Conservation (phyloP, 2,329 filamentous ascomycete species). For the Colletotrichum sp. region DNA sequence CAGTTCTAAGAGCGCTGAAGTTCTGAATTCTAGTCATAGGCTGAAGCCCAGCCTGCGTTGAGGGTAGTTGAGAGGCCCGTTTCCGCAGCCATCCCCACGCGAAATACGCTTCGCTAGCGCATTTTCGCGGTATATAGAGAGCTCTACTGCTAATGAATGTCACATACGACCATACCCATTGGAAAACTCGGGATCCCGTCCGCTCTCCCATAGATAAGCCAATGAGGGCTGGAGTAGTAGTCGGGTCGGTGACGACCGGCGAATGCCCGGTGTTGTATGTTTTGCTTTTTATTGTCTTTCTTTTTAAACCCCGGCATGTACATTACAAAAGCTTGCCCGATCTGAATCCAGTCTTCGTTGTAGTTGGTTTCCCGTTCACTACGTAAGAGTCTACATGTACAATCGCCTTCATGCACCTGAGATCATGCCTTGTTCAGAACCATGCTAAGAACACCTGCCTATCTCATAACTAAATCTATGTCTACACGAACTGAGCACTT, state of each 20-base stretch:
- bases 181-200: background rate
- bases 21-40: no score
- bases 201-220: background rate
- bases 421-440: background rate
- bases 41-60: no score
- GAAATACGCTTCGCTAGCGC: background rate
- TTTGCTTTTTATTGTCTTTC: background rate
- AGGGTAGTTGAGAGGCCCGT: background rate
- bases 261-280: background rate
- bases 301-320: background rate
- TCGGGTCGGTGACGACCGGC: background rate
- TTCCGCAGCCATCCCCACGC: background rate
- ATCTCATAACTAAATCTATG: background rate
- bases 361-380: background rate
- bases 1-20: no score
- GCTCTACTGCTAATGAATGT: accelerated
- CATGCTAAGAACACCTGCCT: background rate
- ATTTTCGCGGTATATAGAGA: background rate
- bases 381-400: background rate
- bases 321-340: background rate
- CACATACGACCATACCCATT: background rate
- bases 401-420: background rate
- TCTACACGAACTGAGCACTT: background rate
- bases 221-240: background rate
- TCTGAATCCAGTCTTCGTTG: background rate